Conservation (phyloP, 2,329 filamentous ascomycete genomes). For the Coleophoma crateriformis region DNA sequence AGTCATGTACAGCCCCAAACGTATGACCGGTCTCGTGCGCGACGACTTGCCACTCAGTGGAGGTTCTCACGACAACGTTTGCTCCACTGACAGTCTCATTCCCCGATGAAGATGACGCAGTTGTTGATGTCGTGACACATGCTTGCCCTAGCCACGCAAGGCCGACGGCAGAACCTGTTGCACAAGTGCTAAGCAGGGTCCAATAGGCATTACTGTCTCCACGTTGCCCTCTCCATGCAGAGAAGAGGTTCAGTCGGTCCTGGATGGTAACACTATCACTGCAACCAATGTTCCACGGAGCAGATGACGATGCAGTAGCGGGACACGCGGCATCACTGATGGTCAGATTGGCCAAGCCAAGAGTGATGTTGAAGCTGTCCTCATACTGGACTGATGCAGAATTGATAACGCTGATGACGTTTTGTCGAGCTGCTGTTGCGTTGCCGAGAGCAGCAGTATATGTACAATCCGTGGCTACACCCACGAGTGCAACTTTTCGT, state of each 20-base stretch:
- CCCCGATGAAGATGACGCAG: conserved; percentile 40
- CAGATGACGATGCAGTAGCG: conserved; percentile 55
- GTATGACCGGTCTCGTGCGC: conserved; percentile 93
- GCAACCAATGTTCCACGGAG: conserved; percentile 83
- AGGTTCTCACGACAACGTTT: conserved; percentile 82
- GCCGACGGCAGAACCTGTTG: conserved; percentile 79
- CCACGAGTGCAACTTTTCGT: conserved; percentile 86
- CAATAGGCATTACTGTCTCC: conserved; percentile 85
- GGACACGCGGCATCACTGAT: conserved; percentile 74
- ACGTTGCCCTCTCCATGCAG: conserved; percentile 75
- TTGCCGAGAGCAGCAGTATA: conserved; percentile 71
- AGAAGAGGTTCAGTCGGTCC: conserved; percentile 80
- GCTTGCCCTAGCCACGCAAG: conserved; percentile 90
- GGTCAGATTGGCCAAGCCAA: conserved; percentile 82
- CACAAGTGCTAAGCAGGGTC: conserved; percentile 69
- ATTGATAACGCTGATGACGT: conserved; percentile 82
- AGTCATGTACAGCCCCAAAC: conserved; percentile 95
- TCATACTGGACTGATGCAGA: conserved; percentile 85
- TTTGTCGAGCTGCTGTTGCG: conserved; percentile 57
- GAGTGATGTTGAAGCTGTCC: conserved; percentile 86
- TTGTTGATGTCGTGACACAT: conserved; percentile 57
- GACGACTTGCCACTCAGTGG: conserved; percentile 90
- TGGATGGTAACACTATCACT: conserved; percentile 58
- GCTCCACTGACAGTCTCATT: conserved; percentile 76
- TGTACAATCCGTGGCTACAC: conserved; percentile 87